Evolutionary conservation across 208 protist species (phyloP).

Genomic region (Leishmania lainsoni): DNA sequence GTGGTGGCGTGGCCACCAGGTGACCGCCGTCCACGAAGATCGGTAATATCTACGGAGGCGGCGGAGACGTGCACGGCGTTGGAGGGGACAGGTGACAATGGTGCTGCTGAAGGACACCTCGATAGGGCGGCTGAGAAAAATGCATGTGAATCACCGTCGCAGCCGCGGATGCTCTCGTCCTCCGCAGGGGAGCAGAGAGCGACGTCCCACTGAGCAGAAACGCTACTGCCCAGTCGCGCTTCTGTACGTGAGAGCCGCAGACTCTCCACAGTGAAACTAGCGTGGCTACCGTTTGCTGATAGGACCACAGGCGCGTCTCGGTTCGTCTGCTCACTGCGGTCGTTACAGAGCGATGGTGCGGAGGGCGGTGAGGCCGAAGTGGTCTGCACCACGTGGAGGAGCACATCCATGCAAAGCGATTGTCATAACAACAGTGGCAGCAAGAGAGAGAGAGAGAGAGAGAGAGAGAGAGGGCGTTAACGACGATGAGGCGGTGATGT

Average conservation of each 20-base stretch:
- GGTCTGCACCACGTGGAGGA: constrained; percentile 11
- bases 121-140: not conserved
- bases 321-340: not conserved
- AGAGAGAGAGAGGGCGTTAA: no score
- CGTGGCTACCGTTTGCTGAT: not conserved
- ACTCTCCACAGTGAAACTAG: not conserved
- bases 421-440: not conserved
- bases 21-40: not conserved
- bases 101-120: not conserved
- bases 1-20: not conserved
- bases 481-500: not conserved
- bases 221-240: not conserved
- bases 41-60: not conserved
- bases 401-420: constrained; percentile 16
- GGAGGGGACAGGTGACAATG: not conserved
- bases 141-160: not conserved
- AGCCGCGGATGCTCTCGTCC: not conserved
- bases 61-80: not conserved
- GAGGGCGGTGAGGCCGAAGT: not conserved
- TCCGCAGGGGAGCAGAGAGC: not conserved
- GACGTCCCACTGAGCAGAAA: not conserved
- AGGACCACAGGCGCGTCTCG: not conserved
- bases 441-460: no score
- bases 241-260: not conserved
- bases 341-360: no score